A percentile compares a stretch with the other conserved stretches of the same genome.
Conservation (phyloP, 441 rosid genomes). For the Erodium texanum region DNA sequence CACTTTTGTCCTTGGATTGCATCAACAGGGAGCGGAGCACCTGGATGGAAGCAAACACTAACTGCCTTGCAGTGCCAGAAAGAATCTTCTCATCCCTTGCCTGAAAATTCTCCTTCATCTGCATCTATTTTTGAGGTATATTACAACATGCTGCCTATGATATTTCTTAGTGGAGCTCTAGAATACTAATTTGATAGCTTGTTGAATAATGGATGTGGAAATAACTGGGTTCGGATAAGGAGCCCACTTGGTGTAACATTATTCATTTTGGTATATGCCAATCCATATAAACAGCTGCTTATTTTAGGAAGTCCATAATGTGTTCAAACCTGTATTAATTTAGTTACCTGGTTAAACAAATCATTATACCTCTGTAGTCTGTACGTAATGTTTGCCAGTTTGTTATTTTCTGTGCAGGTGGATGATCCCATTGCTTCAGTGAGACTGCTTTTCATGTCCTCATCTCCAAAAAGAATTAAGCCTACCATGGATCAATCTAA, state of each 20-base stretch:
- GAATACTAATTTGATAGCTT: background rate
- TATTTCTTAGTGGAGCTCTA: background rate
- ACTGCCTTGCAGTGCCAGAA: constrained; percentile 53
- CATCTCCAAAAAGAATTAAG: constrained; percentile 46
- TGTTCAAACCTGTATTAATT: background rate
- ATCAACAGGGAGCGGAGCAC: constrained; percentile 39
- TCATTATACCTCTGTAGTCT: too few species aligned
- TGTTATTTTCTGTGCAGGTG: constrained; percentile 37
- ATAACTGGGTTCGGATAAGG: background rate
- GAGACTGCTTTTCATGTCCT: constrained; percentile 62
- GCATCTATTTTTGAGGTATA: constrained; percentile 54
- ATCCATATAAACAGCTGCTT: background rate
- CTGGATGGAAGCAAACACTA: constrained; percentile 82
- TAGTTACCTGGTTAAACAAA: too few species aligned
- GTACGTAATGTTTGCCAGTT: too few species aligned
- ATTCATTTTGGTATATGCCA: background rate
- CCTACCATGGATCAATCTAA: constrained; percentile 27
- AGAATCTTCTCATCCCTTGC: constrained; percentile 29
- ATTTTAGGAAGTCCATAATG: background rate
- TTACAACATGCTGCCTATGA: background rate
- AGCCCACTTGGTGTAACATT: background rate
- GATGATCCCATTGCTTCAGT: constrained; percentile 78
- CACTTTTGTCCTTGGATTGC: constrained; percentile 94
- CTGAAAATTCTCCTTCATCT: constrained; percentile 37
- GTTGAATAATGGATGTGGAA: background rate